Evolutionary conservation across 768 basidiomycete genomes (phyloP).

Genomic region (Pulveroboletus sp.): DNA sequence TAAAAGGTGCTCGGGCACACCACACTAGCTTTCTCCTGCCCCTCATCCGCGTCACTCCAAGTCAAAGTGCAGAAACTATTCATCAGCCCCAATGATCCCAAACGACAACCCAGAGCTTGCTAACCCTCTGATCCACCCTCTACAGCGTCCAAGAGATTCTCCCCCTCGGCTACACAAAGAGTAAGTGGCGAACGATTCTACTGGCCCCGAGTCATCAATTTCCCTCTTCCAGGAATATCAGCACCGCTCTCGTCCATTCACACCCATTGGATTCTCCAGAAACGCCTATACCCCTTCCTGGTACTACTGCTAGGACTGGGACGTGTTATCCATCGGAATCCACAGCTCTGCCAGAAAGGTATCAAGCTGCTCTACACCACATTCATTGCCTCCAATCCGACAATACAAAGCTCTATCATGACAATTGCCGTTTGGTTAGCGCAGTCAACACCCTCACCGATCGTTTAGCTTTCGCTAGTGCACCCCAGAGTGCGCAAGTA

Average conservation of each 20-base stretch:
- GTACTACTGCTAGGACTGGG: slow-evolving; percentile 30
- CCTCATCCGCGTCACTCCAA: too few relatives aligned
- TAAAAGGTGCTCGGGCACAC: too few relatives aligned
- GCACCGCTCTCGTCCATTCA: neutral
- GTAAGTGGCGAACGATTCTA: slow-evolving; percentile 9
- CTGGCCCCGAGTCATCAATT: neutral
- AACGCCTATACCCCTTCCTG: slow-evolving; percentile 5
- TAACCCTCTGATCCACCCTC: neutral
- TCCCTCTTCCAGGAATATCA: slow-evolving; percentile 4
- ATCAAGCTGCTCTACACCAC: slow-evolving; percentile 26
- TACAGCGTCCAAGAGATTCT: slow-evolving; percentile 7
- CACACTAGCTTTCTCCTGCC: too few relatives aligned
- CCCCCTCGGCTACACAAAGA: neutral
- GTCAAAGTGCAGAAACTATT: too few relatives aligned
- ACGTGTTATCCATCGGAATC: slow-evolving; percentile 41
- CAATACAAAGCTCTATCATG: slow-evolving; percentile 35
- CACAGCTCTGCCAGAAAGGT: slow-evolving; percentile 34
- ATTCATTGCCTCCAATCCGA: slow-evolving; percentile 30
- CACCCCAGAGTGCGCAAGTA: slow-evolving; percentile 15
- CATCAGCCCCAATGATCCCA: slow-evolving; percentile 2
- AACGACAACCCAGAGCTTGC: slow-evolving; percentile 2
- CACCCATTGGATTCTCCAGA: neutral
- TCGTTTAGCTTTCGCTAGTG: slow-evolving; percentile 21
- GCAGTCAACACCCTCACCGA: slow-evolving; percentile 31
- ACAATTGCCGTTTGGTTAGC: slow-evolving; percentile 35